Conservation (phyloP, 345 rosid genomes). For the Bruguiera gymnorhiza region DNA sequence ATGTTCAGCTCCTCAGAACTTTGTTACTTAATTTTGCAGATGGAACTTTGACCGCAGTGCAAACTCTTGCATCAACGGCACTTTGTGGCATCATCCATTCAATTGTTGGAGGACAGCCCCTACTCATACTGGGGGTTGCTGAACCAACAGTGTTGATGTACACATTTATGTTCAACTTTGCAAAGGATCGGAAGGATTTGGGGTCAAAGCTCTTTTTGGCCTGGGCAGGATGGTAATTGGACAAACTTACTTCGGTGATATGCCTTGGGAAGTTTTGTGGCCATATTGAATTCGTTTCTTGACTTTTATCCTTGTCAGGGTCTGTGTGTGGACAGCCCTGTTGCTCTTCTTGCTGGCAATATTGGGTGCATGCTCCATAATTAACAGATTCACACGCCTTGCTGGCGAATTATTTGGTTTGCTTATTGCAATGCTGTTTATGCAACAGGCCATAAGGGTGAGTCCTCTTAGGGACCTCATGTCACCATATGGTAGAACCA, state of each 20-base stretch:
- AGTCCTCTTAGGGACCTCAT: constrained; percentile 19
- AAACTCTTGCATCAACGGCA: constrained; percentile 88
- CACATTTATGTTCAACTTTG: constrained; percentile 90
- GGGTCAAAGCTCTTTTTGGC: constrained; percentile 80
- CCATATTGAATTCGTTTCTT: constrained; percentile 10
- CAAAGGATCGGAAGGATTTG: constrained; percentile 70
- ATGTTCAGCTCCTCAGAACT: constrained; percentile 8
- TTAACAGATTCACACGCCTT: constrained; percentile 86
- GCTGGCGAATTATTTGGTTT: constrained; percentile 95
- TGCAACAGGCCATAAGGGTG: constrained; percentile 92
- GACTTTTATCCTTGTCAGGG: constrained; percentile 44
- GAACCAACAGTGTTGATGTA: constrained; percentile 98
- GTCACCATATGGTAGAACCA: neutral
- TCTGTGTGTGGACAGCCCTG: constrained; percentile 89
- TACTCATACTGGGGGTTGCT: constrained; percentile 93
- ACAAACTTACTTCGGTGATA: constrained; percentile 3
- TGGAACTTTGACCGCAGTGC: constrained; percentile 87
- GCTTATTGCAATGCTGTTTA: constrained; percentile 87
- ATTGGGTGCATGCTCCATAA: constrained; percentile 88
- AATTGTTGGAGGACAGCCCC: constrained; percentile 81
- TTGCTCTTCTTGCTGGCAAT: constrained; percentile 80
- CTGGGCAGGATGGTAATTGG: constrained; percentile 82
- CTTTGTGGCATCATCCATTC: constrained; percentile 89
- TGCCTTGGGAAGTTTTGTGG: constrained; percentile 2
- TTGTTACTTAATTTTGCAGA: constrained; percentile 34